Base-by-base conservation (phyloP, 2,329 filamentous ascomycete species). In the Septoria petroselini region DNA sequence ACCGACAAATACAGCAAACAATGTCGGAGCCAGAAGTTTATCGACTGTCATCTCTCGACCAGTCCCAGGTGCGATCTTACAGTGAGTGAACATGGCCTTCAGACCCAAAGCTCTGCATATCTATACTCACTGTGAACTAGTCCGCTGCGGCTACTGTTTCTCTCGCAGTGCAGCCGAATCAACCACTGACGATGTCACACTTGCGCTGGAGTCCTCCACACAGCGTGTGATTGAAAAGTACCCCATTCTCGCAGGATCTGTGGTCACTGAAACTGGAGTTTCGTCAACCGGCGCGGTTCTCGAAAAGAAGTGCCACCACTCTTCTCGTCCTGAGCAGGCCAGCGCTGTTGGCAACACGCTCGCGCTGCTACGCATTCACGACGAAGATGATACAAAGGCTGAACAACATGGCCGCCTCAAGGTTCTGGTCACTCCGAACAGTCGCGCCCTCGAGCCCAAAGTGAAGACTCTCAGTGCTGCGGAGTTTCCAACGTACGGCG, bases 21-120 rank as follows among this genome's bases (percentile, higher is more conserved):
- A 57, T 55, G 52, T 41, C 54, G 15, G 56, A 54, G 18, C 19
- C 49, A 25, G 37, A 46, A 29, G 34, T 40, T 5, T 57, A 52
- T 38, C 43, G 43, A 7, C 58, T 62, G 1, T 61, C 59, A 2
- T 46, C 54, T n/a, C 53, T 62, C 44, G 61, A 63, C 35, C 55
- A 58, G 23, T 44, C 42, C 17, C 30, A 42, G 12, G 38, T 47
- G 9, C 41, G 51, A 4, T 46, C 37, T 18, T 62, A 63, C 45
- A 50, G 56, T 44, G 18, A 35, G 41, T 44, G 5, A 3, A 25
- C n/a, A 11, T 30, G 15, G 7, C 14, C 7, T 7, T 31, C 15
- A 14, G 18, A 7, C 8, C 30, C 12, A n/a, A 2, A 27, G 23
- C 8, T 5, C 9, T 27, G 23, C 23, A 27, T 5, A 5, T 27